Evolutionary conservation across 805 yeast species (phyloP).

Genomic region (Ogataea henricii): DNA sequence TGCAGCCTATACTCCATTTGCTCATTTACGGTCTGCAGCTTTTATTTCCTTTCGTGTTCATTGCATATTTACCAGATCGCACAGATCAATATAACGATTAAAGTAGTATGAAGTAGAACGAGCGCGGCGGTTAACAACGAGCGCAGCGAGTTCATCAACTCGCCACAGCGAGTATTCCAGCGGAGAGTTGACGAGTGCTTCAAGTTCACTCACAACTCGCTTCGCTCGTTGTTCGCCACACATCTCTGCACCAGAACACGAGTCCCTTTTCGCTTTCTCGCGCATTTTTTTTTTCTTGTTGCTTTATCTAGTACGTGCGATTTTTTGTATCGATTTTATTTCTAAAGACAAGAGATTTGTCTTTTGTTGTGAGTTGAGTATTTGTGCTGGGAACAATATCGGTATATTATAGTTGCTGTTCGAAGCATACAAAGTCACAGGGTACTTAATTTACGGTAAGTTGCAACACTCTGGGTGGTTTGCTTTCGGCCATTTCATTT

Average conservation of each 20-base stretch:
- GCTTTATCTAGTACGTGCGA: slow-evolving; percentile 7
- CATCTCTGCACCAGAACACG: slow-evolving; percentile 1
- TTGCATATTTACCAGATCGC: slow-evolving; percentile 3
- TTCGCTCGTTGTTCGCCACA: neutral
- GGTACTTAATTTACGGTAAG: slow-evolving; percentile 8
- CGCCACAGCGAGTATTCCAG: no score
- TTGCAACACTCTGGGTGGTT: neutral
- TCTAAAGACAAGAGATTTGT: slow-evolving; percentile 2
- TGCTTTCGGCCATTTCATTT: neutral
- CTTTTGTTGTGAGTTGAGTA: slow-evolving; percentile 6
- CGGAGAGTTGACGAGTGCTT: no score
- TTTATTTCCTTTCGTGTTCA: neutral
- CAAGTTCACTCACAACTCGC: no score
- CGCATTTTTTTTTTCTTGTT: slow-evolving; percentile 6
- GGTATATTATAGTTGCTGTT: slow-evolving; percentile 9
- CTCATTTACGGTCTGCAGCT: neutral
- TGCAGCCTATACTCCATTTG: neutral
- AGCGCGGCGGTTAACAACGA: no score
- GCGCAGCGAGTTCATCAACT: no score
- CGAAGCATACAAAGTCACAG: slow-evolving; percentile 7
- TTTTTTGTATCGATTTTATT: slow-evolving; percentile 6
- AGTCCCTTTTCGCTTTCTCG: neutral
- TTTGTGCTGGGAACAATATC: slow-evolving; percentile 10
- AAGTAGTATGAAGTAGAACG: neutral
- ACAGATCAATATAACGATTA: slow-evolving; percentile 1